Evolutionary conservation across 2,329 filamentous ascomycete species (phyloP), one percentile per base, ranked within the genome.

Genomic region (Seiridium unicorne): DNA sequence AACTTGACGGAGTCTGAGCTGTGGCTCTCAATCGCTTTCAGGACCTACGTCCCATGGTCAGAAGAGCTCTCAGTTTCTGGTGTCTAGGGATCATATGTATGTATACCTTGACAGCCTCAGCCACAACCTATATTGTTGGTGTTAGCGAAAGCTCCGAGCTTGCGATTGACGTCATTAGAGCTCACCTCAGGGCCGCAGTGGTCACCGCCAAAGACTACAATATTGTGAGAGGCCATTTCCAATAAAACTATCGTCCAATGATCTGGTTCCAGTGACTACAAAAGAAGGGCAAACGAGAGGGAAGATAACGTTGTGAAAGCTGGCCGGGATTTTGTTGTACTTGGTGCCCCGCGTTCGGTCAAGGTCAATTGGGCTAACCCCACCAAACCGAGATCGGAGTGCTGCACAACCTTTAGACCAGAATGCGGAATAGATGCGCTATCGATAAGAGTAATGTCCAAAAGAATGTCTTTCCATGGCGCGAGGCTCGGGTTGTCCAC

Each of bases 111-210:
- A 97, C 78, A 62, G 87, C 92, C 80, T 97, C 93, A 65, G 87
- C 86, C 60, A 92, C 88, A 65, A 97, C 91, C 91, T 76, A 61
- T 35, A 32, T 51, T 35, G 48, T 35, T 35, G 42, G 44, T 58
- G 44, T 59, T 61, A 46, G 62, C 56, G 31, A 44, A 32, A 26
- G 10, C 5, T 32, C 18, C 51, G 7, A 13, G 34, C 35, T 2
- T 31, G 5, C n/a, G 36, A 48, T 35, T 60, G 34, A n/a, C 32
- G 49, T n/a, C 32, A 6, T 47, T 11, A 49, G 10, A 55, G 42
- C 48, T 60, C 84, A 92, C 91, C 86, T 96, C 91, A 1, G 92
- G 92, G 74, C 92, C 91, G 71, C 89, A 92, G 77, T 95, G 91
- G 80, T 96, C 92, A 71, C 91, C 91, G 57, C 77, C 89, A 74